Evolutionary conservation across 257 asterid species (phyloP).

Genomic region (Craterostigma plantagineum): DNA sequence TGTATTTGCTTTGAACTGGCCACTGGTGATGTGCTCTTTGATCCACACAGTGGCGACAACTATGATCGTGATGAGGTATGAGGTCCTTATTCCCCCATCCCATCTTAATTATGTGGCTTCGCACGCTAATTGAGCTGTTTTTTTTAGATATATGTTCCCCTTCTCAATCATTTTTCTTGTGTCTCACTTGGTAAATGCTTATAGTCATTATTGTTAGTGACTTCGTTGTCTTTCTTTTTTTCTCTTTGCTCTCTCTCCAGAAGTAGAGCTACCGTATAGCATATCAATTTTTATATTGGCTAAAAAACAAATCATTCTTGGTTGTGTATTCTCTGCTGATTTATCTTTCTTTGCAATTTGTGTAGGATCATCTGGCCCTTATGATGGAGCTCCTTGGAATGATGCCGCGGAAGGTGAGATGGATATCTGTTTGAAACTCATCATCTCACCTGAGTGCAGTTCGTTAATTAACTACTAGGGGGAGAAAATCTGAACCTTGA

Average conservation of each 20-base stretch:
- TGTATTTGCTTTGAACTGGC: conserved; percentile 96
- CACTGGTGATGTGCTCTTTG: conserved; percentile 94
- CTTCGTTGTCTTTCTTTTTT: too few relatives aligned
- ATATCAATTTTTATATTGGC: not conserved
- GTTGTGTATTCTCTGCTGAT: not conserved
- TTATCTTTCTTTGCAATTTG: not conserved
- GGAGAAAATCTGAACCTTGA: not conserved
- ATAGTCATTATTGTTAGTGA: too few relatives aligned
- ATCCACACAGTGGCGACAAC: conserved; percentile 87
- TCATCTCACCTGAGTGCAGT: too few relatives aligned
- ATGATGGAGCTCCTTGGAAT: conserved; percentile 99
- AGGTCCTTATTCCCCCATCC: conserved; percentile 2
- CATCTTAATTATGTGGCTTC: not conserved
- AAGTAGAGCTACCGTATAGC: too few relatives aligned
- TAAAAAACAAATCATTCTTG: not conserved
- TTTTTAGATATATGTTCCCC: not conserved
- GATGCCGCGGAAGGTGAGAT: conserved; percentile 96
- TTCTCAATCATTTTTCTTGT: not conserved
- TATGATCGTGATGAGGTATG: conserved; percentile 88
- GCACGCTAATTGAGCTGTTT: not conserved
- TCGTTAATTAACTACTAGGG: not conserved
- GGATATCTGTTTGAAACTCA: not conserved
- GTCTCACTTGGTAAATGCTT: too few relatives aligned
- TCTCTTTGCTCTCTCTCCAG: too few relatives aligned
- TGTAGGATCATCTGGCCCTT: conserved; percentile 97